These are phyloP conservation scores for Glycine tomentella DNA, from an alignment of 306 rosid species.

Conservation along the genomic window DNA sequence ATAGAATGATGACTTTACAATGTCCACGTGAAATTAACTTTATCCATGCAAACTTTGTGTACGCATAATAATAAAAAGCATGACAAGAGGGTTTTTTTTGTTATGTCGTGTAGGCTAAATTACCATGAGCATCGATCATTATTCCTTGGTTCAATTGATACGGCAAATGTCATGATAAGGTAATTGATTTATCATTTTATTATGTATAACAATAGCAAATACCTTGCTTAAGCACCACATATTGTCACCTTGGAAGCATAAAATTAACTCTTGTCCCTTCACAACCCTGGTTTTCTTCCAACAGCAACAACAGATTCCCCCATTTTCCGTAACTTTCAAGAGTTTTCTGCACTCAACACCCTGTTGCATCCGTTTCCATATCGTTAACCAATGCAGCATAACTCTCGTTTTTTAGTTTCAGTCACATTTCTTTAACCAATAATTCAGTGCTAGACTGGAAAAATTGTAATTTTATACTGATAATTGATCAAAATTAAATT, in stretches of 20 bases:
- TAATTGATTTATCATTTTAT: background rate
- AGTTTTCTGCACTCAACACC: background rate
- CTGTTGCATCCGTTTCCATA: too few relatives aligned
- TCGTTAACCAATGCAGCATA: too few relatives aligned
- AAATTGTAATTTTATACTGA: too few relatives aligned
- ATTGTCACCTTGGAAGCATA: slow-evolving; percentile 18
- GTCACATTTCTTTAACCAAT: background rate
- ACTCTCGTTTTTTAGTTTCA: background rate
- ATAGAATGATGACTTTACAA: too few relatives aligned
- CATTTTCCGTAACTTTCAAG: slow-evolving; percentile 1
- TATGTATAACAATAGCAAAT: background rate
- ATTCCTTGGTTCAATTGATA: slow-evolving; percentile 20
- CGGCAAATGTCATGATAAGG: background rate
- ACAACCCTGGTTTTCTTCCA: background rate
- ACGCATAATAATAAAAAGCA: background rate
- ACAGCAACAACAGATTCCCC: background rate
- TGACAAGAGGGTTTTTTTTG: too few relatives aligned
- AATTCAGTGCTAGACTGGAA: too few relatives aligned
- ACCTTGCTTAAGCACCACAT: slow-evolving; percentile 36
- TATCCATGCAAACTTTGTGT: background rate
- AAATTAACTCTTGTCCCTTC: slow-evolving; percentile 6
- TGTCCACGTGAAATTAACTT: too few relatives aligned
- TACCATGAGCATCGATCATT: too few relatives aligned
- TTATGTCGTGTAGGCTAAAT: too few relatives aligned
- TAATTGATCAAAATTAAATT: too few relatives aligned